Evolutionary conservation across 2,329 filamentous ascomycete species (phyloP).

Genomic region (Aspergillus ruber): DNA sequence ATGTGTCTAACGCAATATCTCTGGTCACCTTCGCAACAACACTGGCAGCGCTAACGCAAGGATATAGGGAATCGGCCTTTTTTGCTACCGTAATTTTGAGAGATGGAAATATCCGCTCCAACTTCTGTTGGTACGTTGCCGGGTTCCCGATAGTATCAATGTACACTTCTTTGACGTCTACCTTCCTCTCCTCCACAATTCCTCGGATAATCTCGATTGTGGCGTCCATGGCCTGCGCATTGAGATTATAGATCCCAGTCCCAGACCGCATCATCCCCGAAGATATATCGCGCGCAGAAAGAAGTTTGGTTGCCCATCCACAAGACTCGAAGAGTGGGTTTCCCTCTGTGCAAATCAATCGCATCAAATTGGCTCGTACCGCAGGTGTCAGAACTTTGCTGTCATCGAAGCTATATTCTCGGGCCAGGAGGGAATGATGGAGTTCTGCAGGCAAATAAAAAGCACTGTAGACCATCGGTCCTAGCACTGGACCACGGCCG

Average conservation of each 20-base stretch:
- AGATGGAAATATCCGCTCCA: slow-evolving; percentile 78
- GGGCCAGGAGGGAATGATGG: slow-evolving; percentile 66
- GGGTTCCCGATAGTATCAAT: slow-evolving; percentile 91
- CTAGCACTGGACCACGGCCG: slow-evolving; percentile 87
- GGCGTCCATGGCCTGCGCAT: slow-evolving; percentile 90
- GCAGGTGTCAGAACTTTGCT: slow-evolving; percentile 80
- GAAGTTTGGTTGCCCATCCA: slow-evolving; percentile 75
- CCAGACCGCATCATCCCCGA: slow-evolving; percentile 64
- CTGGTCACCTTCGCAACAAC: slow-evolving; percentile 95
- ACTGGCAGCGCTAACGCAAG: slow-evolving; percentile 86
- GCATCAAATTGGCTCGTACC: slow-evolving; percentile 69
- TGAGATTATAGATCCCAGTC: slow-evolving; percentile 69
- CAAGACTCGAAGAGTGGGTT: slow-evolving; percentile 57
- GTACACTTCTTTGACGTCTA: slow-evolving; percentile 83
- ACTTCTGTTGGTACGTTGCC: slow-evolving; percentile 71
- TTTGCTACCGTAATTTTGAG: slow-evolving; percentile 70
- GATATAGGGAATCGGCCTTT: slow-evolving; percentile 89
- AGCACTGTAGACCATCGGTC: slow-evolving; percentile 61
- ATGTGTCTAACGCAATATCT: slow-evolving; percentile 77
- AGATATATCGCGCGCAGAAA: slow-evolving; percentile 78
- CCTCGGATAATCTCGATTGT: slow-evolving; percentile 75
- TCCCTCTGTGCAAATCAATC: slow-evolving; percentile 60
- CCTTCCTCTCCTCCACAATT: slow-evolving; percentile 62
- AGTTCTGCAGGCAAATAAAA: slow-evolving; percentile 65
- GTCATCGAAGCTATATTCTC: slow-evolving; percentile 84